Conservation (phyloP, 495 filamentous ascomycete species). For the Neurospora tetrasperma region DNA sequence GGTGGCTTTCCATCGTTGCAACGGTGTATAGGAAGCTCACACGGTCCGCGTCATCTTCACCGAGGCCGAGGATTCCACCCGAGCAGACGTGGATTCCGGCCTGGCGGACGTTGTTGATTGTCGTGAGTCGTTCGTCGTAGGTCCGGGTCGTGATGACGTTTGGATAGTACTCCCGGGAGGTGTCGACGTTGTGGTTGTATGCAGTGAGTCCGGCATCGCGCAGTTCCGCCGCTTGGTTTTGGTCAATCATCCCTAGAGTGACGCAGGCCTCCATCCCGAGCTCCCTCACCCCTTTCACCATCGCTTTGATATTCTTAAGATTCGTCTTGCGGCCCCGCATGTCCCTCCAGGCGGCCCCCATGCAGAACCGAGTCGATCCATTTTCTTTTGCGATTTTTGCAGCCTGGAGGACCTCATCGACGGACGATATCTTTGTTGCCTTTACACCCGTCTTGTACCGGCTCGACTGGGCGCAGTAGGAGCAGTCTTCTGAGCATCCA, state of each 20-base stretch:
- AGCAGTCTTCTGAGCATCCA: constrained; percentile 79
- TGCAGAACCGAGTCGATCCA: constrained; percentile 79
- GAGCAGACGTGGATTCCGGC: constrained; percentile 81
- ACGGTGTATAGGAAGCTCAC: constrained; percentile 71
- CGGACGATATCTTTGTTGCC: constrained; percentile 63
- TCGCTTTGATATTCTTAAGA: constrained; percentile 66
- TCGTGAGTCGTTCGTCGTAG: constrained; percentile 73
- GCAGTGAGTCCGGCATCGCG: constrained; percentile 76
- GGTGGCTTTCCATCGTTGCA: constrained; percentile 62
- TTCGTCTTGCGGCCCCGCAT: constrained; percentile 79
- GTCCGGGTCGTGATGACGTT: constrained; percentile 67
- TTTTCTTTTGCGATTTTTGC: constrained; percentile 67
- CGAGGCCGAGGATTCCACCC: constrained; percentile 71
- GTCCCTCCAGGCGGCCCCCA: constrained; percentile 85
- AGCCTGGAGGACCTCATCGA: constrained; percentile 66
- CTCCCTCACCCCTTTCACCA: constrained; percentile 65
- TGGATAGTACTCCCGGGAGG: constrained; percentile 75
- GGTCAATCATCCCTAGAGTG: constrained; percentile 80
- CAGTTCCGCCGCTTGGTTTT: constrained; percentile 62
- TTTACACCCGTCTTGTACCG: constrained; percentile 73
- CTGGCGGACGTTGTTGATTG: constrained; percentile 62
- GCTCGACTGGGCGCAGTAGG: constrained; percentile 79
- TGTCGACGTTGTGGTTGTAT: constrained; percentile 87
- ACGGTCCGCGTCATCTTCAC: constrained; percentile 64
- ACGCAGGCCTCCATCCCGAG: constrained; percentile 84